Percentiles rank a stretch among this genome's conserved stretches.
Evolutionary conservation across 164 flowering plant species (phyloP).

Genomic region (Platanus orientalis): DNA sequence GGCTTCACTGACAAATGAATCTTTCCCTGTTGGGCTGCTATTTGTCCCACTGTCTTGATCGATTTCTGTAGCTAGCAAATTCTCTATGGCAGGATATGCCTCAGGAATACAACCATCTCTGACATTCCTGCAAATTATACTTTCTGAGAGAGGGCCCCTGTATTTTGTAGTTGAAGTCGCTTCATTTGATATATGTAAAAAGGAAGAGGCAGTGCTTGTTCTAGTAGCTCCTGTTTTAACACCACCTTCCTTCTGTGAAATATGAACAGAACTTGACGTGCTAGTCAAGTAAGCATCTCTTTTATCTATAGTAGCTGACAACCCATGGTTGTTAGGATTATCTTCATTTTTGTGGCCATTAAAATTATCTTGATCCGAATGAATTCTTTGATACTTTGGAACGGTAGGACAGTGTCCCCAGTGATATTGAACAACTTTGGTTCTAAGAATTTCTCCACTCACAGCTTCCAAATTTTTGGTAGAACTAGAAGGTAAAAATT

Average conservation of each 20-base stretch:
- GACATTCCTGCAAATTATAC: conserved; percentile 34
- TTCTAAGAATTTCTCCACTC: conserved; percentile 2
- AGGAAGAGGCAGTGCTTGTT: conserved; percentile 6
- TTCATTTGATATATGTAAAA: conserved; percentile 12
- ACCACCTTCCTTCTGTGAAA: conserved; percentile 19
- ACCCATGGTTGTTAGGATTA: background rate
- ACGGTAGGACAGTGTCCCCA: conserved; percentile 3
- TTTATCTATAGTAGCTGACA: conserved; percentile 7
- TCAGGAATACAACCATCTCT: conserved; percentile 24
- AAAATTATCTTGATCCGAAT: conserved; percentile 3
- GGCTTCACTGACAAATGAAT: conserved; percentile 12
- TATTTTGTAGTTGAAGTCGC: conserved; percentile 12
- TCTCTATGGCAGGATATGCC: conserved; percentile 12
- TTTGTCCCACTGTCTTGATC: conserved; percentile 13
- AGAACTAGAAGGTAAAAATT: conserved; percentile 7
- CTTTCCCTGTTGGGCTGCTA: conserved; percentile 10
- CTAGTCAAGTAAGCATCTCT: conserved; percentile 2
- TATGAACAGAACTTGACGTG: conserved; percentile 7
- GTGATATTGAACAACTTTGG: conserved; percentile 12
- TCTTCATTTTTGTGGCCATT: background rate
- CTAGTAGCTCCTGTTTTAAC: conserved; percentile 6
- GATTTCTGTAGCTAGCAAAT: conserved; percentile 13
- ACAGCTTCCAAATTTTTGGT: conserved; percentile 7
- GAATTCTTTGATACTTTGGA: conserved; percentile 1
- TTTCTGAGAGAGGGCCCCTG: conserved; percentile 37